phyloP scores from a whole-genome alignment of 2,329 filamentous ascomycete species.

The Paracorniculantispora psalliotae region DNA sequence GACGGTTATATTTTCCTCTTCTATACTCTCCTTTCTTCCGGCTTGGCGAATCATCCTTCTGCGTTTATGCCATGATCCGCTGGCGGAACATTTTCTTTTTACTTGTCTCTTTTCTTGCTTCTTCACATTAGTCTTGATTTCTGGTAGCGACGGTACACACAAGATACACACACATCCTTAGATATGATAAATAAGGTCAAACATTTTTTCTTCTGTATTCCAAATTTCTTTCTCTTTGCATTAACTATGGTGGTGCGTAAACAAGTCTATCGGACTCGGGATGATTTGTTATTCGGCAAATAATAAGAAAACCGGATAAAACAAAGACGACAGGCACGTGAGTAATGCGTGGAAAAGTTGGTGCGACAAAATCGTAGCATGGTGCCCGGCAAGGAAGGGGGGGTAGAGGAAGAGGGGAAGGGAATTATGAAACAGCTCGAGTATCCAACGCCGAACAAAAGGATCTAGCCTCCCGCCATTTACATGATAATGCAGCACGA shows the following conservation, averaged over 20 bases:
- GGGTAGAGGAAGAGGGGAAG: not conserved
- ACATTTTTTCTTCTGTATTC: not conserved
- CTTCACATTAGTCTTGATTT: not conserved
- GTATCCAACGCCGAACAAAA: conserved; percentile 25
- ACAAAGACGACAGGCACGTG: not conserved
- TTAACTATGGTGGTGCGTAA: conserved; percentile 2
- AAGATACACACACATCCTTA: not conserved
- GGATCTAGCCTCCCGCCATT: not conserved
- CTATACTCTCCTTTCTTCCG: not conserved
- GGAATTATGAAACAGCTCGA: conserved; percentile 1
- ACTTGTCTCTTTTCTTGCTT: not conserved
- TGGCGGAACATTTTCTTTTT: not conserved
- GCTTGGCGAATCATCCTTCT: not conserved
- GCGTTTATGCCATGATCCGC: not conserved
- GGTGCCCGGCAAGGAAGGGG: not conserved
- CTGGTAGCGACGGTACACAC: conserved; percentile 2
- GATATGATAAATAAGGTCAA: not conserved
- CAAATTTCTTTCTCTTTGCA: not conserved
- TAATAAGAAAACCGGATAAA: not conserved
- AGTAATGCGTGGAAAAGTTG: not conserved
- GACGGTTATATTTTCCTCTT: not conserved
- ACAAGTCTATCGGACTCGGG: conserved; percentile 2
- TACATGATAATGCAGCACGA: conserved; percentile 71
- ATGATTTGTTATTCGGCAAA: not conserved
- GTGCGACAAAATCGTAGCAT: not conserved